These are phyloP conservation scores for Cymbopogon citratus DNA, from an alignment of 176 grass and related monocot species.

Conservation along the genomic window DNA sequence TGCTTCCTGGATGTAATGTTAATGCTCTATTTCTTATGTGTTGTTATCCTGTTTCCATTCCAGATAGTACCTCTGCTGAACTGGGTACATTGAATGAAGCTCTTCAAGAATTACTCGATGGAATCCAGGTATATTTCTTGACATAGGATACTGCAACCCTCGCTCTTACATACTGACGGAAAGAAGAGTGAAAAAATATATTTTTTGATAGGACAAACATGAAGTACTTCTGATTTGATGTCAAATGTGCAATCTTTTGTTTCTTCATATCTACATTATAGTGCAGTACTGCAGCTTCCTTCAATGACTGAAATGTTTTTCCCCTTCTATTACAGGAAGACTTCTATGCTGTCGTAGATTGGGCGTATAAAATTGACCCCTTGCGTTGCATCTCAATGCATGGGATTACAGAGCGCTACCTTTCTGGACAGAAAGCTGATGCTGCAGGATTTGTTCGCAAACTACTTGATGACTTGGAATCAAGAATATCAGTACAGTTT, in stretches of 20 bases:
- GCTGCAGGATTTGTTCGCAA: constrained; percentile 92
- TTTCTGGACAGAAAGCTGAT: constrained; percentile 99
- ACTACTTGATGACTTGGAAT: constrained; percentile 86
- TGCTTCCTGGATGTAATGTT: neutral
- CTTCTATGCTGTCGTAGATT: constrained; percentile 92
- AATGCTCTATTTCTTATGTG: constrained; percentile 9
- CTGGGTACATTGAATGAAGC: constrained; percentile 75
- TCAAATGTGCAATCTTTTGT: neutral
- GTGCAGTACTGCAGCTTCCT: constrained; percentile 2
- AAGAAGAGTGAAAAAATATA: neutral
- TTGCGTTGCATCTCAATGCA: constrained; percentile 98
- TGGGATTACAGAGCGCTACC: constrained; percentile 93
- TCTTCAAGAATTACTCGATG: constrained; percentile 96
- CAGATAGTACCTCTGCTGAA: constrained; percentile 64
- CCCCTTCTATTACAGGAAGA: constrained; percentile 63
- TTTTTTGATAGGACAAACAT: neutral
- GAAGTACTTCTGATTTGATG: neutral
- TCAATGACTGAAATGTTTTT: constrained; percentile 23
- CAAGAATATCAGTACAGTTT: constrained; percentile 88
- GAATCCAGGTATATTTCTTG: constrained; percentile 76
- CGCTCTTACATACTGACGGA: neutral
- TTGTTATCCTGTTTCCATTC: constrained; percentile 35
- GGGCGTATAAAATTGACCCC: constrained; percentile 95
- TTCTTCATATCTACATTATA: neutral
- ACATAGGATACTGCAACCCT: neutral